Conservation (phyloP, 352 stramenopile species). For the Phytophthora pisi region DNA sequence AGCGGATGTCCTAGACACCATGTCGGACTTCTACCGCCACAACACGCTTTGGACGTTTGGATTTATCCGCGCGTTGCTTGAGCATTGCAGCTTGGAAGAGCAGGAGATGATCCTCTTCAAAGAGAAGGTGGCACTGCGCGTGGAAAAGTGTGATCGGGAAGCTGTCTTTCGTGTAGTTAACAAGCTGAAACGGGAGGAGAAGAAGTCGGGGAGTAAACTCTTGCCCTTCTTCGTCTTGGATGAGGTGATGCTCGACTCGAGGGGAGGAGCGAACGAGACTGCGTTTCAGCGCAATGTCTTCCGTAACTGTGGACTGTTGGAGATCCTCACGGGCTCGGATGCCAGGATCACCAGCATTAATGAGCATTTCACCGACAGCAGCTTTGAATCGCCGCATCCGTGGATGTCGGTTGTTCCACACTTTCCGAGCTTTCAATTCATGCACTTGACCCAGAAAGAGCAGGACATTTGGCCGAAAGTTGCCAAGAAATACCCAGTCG, state of each 20-base stretch:
- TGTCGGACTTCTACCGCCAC: neutral
- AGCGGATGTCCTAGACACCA: neutral
- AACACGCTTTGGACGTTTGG: constrained; percentile 2
- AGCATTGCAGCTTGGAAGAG: neutral
- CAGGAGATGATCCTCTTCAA: constrained; percentile 10
- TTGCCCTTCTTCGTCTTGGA: constrained; percentile 23
- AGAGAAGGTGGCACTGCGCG: neutral
- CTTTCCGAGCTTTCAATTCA: constrained; percentile 15
- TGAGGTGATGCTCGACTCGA: constrained; percentile 2
- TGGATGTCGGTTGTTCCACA: constrained; percentile 9
- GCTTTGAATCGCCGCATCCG: neutral
- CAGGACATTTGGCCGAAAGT: neutral
- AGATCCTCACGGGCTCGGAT: constrained; percentile 19
- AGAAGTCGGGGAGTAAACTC: neutral
- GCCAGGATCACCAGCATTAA: constrained; percentile 2
- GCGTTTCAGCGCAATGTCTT: constrained; percentile 26
- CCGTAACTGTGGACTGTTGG: constrained; percentile 11
- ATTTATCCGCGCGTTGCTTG: constrained; percentile 5
- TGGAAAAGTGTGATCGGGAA: neutral
- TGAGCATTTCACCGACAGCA: neutral
- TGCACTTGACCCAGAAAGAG: neutral
- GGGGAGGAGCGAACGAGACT: neutral
- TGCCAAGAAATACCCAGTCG: constrained; percentile 2
- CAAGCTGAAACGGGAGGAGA: constrained; percentile 3
- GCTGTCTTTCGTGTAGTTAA: neutral